Percentiles rank a stretch among this genome's conserved stretches.
These are phyloP conservation scores for Cymbopogon citratus DNA, from an alignment of 176 grass and related monocot species.

Conservation along the genomic window DNA sequence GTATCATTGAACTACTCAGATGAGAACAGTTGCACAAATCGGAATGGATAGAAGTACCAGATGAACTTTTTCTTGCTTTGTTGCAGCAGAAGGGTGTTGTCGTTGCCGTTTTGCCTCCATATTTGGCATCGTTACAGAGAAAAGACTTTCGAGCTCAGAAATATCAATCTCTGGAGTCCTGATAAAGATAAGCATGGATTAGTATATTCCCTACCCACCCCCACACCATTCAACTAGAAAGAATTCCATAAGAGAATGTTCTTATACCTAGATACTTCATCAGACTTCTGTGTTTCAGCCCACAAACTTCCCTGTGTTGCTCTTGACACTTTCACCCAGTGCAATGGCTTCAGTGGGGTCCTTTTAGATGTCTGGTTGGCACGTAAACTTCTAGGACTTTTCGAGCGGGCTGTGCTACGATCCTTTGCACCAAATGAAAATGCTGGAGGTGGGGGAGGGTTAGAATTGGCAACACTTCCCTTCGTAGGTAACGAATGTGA, in stretches of 20 bases:
- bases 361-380: conserved; percentile 57
- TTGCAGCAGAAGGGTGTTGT: conserved; percentile 37
- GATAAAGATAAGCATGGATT: conserved; percentile 21
- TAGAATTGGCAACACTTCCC: conserved; percentile 28
- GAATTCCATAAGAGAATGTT: conserved; percentile 1
- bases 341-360: conserved; percentile 73
- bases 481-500: conserved; percentile 33
- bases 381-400: conserved; percentile 55
- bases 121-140: conserved; percentile 63
- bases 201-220: background rate
- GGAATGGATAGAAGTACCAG: conserved; percentile 42
- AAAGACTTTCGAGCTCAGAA: conserved; percentile 87
- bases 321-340: conserved; percentile 97
- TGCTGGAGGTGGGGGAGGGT: conserved; percentile 68
- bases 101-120: conserved; percentile 47
- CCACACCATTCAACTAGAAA: conserved; percentile 8
- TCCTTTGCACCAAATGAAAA: conserved; percentile 44
- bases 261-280: conserved; percentile 58
- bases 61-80: conserved; percentile 74
- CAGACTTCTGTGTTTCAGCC: conserved; percentile 71
- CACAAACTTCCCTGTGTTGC: conserved; percentile 80
- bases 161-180: conserved; percentile 90
- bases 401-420: conserved; percentile 35
- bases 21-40: conserved; percentile 13
- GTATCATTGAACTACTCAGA: background rate